phyloP scores from a whole-genome alignment of 176 grass and related monocot genomes.

The Lolium multiflorum region DNA sequence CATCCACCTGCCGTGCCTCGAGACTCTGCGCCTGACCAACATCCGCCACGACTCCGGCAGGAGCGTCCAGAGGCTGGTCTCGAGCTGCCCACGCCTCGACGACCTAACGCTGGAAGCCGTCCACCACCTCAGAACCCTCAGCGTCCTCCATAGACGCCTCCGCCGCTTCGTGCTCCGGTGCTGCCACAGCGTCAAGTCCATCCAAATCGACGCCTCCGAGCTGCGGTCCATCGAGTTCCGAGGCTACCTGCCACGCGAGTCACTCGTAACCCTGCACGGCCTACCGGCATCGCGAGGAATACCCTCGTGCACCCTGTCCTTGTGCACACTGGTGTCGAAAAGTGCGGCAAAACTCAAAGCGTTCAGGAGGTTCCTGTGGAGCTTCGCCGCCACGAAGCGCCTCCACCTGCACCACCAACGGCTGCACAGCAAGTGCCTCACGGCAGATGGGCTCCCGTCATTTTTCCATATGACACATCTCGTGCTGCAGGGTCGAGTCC shows the following conservation, averaged over 20 bases:
- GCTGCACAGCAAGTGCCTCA: not conserved
- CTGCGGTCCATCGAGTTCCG: not conserved
- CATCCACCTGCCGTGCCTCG: not conserved
- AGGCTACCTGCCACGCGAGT: not conserved
- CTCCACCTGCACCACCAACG: not conserved
- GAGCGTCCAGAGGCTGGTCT: not conserved
- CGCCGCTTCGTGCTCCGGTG: conserved; percentile 7
- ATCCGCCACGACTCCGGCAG: not conserved
- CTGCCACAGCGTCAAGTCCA: not conserved
- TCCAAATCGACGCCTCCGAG: not conserved
- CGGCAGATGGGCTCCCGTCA: not conserved
- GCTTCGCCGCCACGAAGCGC: not conserved
- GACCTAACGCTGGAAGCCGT: not conserved
- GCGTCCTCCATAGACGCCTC: not conserved
- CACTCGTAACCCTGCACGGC: not conserved
- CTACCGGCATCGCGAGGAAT: not conserved
- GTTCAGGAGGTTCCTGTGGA: not conserved
- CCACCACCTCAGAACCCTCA: not conserved
- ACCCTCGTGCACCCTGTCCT: not conserved
- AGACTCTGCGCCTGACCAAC: not conserved
- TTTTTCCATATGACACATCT: not conserved
- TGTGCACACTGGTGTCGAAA: not conserved
- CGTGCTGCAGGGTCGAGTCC: not conserved
- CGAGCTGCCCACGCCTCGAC: not conserved
- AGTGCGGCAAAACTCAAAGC: not conserved